Evolutionary conservation across 2,329 filamentous ascomycete species (phyloP), one percentile per base, ranked within the genome.

Genomic region (Coniochaeta hoffmannii): DNA sequence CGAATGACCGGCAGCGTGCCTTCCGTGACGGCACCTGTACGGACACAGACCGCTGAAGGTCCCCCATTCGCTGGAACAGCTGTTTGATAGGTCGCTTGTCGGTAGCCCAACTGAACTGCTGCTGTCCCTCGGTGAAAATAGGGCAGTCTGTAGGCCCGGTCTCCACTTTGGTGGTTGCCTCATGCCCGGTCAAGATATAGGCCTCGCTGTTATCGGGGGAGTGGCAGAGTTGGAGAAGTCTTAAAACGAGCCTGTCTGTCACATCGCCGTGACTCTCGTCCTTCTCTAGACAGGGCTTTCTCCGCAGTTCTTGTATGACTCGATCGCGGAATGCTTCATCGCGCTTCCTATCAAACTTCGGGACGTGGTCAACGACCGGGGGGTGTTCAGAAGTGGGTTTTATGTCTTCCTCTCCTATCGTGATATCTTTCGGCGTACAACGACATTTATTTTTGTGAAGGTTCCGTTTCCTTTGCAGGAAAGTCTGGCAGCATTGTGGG

Each of bases 1-100:
- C n/a, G n/a, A n/a, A n/a, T n/a, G n/a, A n/a, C n/a, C n/a, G n/a
- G n/a, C n/a, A n/a, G 49, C 56, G 60, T 52, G 61, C 61, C 22
- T 46, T 51, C n/a, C 62, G 61, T 49, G 64, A 66, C 11, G 64
- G 64, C 19, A 66, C 61, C 52, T 66, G 64, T 26, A 66, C 63
- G 3, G 63, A 64, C 10, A 66, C 64, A 10, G 51, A 32, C 10
- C 61, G 58, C 30, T 61, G 61, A 15, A 66, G 54, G 22, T 65
- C 62, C 56, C 65, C 63, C 62, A 66, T 65, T 15, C 64, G 61
- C 11, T 56, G 58, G 53, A 66, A 65, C 11, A 66, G 57, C 57
- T 66, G 59, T 1, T 53, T 56, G 41, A 65, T 66, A 3, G 64
- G 64, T 6, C 64, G 62, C 41, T 36, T 46, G 14, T 46, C 46